A percentile compares a stretch with the other conserved stretches of the same genome.
These are phyloP conservation scores for Phaeoacremonium minimum DNA, from an alignment of 2,329 filamentous ascomycete genomes.

Conservation along the genomic window DNA sequence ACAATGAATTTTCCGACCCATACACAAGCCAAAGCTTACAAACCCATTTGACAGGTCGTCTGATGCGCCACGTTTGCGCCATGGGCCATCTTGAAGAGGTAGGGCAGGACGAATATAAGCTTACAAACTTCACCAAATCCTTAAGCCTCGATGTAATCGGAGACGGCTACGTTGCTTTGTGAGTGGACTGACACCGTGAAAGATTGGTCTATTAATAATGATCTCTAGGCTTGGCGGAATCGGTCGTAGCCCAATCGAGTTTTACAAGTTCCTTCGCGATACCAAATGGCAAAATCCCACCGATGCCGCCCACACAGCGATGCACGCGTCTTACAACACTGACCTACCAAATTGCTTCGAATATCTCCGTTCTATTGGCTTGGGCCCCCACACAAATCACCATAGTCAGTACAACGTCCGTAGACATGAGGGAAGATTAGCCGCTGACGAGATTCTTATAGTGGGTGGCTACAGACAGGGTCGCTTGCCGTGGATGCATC, in stretches of 20 bases:
- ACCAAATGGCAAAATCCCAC: neutral
- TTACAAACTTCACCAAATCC: neutral
- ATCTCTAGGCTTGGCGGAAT: neutral
- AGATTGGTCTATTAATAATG: too few species aligned
- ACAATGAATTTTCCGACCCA: too few species aligned
- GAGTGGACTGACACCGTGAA: too few species aligned
- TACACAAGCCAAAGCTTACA: neutral
- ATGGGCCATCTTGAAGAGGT: neutral
- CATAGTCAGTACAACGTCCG: neutral
- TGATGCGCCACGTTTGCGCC: neutral
- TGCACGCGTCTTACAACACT: too few species aligned
- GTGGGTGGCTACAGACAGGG: constrained; percentile 26
- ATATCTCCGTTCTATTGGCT: neutral
- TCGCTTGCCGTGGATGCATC: constrained; percentile 26
- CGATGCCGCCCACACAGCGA: too few species aligned
- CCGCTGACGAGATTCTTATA: neutral
- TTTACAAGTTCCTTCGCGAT: neutral
- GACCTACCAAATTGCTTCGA: neutral
- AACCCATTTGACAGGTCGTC: neutral
- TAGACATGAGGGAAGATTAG: neutral
- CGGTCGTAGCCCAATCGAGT: neutral
- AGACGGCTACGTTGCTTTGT: neutral
- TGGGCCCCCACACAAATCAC: neutral
- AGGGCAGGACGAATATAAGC: neutral
- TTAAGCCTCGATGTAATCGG: neutral